Evolutionary conservation across 257 asterid species (phyloP).

Genomic region (Lavandula angustifolia): DNA sequence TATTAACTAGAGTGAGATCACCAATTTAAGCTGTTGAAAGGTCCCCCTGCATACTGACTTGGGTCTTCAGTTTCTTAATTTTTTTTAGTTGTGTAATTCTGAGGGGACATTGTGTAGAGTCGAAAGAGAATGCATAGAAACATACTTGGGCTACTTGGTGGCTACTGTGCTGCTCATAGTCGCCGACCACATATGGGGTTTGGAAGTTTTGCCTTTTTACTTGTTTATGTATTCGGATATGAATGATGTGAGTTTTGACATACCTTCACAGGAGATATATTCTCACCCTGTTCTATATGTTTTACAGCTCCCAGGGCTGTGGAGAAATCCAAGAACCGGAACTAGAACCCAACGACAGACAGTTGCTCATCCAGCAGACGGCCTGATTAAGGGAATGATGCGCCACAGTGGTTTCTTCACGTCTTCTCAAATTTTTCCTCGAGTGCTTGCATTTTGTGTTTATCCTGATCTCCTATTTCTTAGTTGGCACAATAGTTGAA

Average conservation of each 20-base stretch:
- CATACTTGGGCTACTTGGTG: too few species aligned
- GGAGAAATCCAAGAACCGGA: conserved; percentile 60
- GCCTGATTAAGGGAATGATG: too few species aligned
- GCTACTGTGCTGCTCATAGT: too few species aligned
- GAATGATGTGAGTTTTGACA: not conserved
- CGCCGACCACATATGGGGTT: not conserved
- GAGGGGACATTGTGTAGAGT: too few species aligned
- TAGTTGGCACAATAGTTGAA: conserved; percentile 31
- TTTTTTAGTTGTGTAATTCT: too few species aligned
- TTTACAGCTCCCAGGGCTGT: conserved; percentile 56
- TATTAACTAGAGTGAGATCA: too few species aligned
- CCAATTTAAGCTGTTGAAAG: too few species aligned
- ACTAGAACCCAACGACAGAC: conserved; percentile 31
- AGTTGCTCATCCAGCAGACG: conserved; percentile 1
- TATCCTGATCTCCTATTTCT: conserved; percentile 29
- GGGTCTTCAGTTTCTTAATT: too few species aligned
- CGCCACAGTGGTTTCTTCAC: conserved; percentile 13
- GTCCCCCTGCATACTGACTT: too few species aligned
- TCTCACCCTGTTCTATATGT: not conserved
- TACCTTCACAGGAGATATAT: not conserved
- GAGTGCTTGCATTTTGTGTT: conserved; percentile 31
- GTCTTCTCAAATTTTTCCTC: conserved; percentile 26
- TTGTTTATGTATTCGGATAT: not conserved
- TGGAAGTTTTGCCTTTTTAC: not conserved
- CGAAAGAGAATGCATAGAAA: too few species aligned